Evolutionary conservation across 1,284 basidiomycete species (phyloP).

Genomic region (Omphalotus olearius): DNA sequence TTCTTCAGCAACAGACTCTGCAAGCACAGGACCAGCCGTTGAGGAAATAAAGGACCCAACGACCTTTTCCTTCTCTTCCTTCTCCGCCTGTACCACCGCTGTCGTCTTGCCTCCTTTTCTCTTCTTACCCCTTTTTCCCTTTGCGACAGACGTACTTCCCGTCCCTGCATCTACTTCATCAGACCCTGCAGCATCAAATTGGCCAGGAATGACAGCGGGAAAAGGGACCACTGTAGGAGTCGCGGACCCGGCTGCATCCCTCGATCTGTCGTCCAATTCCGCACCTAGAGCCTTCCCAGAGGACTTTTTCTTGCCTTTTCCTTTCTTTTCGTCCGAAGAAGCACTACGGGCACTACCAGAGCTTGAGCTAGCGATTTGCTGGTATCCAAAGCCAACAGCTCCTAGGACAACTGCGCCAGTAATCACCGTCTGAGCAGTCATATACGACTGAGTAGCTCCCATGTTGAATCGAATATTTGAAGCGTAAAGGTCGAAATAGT

Average conservation of each 20-base stretch:
- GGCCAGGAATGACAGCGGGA: slow-evolving; percentile 13
- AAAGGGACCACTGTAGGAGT: slow-evolving; percentile 8
- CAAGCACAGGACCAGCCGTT: slow-evolving; percentile 7
- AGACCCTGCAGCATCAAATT: slow-evolving; percentile 7
- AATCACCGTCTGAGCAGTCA: slow-evolving; percentile 8
- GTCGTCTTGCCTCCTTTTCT: slow-evolving; percentile 4
- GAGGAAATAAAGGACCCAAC: slow-evolving; percentile 12
- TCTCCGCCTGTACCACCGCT: slow-evolving; percentile 2
- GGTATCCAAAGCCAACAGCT: slow-evolving; percentile 12
- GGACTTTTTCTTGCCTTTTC: slow-evolving; percentile 8
- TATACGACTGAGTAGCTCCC: slow-evolving; percentile 12
- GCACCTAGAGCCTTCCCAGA: no score
- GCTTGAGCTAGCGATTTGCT: not conserved
- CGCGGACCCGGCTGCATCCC: not conserved
- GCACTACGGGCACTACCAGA: not conserved
- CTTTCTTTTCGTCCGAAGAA: not conserved
- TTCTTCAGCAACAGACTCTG: slow-evolving; percentile 4
- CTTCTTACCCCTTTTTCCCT: slow-evolving; percentile 11
- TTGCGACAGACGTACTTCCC: slow-evolving; percentile 10
- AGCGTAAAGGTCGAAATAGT: not conserved
- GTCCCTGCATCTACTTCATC: slow-evolving; percentile 12
- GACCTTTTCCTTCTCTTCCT: slow-evolving; percentile 18
- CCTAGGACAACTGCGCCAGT: slow-evolving; percentile 13
- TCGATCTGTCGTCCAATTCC: no score
- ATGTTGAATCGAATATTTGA: not conserved